Base-by-base conservation (phyloP, 257 asterid genomes). In the Osmanthus fragrans region DNA sequence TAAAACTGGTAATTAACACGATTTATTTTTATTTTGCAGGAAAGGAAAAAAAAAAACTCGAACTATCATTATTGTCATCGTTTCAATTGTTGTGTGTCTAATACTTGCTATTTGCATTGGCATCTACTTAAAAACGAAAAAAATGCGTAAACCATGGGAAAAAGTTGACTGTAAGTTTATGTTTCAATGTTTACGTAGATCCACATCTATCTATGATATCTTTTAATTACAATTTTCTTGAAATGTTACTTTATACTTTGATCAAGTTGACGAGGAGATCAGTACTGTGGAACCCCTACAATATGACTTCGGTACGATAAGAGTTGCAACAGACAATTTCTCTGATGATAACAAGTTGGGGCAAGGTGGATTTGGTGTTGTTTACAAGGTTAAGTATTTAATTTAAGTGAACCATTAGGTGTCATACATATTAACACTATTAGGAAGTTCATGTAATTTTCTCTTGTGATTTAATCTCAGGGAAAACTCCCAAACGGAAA, bases 401-500 rank as follows among this genome's bases (percentile, higher is more conserved):
- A 33, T 10, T 39, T 39, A 42, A 10, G 4, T 42, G 1, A 42
- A 11, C 49, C 11, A 0, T 42, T 11, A 37, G 11, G 11, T 7
- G 16, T 3, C 16, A 42, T 11, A 42, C 49, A 49, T 16, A 13
- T 13, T 13, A 49, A 13, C 8, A 15, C 0, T 16, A 4, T 3
- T 0, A 51, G 23, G 1, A 51, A 51, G 60, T 6, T 15, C 60
- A 56, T 19, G 29, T 56, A 56, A 7, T 19, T 19, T 21, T n/a
- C 5, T 5, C 1, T 56, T 8, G 21, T 49, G 19, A 60, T 60
- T 23, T 23, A 8, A 5, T 56, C 16, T 21, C 73, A 80, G 86
- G 86, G 86, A 23, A 32, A 2, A 19, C 70, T 83, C 7, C 45
- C 80, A 9, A 69, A 73, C 58, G 86, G 84, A 30, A 45, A 72